Evolutionary conservation across 371 early-diverging fungal species (phyloP).

Genomic region (Lichtheimia hyalospora): DNA sequence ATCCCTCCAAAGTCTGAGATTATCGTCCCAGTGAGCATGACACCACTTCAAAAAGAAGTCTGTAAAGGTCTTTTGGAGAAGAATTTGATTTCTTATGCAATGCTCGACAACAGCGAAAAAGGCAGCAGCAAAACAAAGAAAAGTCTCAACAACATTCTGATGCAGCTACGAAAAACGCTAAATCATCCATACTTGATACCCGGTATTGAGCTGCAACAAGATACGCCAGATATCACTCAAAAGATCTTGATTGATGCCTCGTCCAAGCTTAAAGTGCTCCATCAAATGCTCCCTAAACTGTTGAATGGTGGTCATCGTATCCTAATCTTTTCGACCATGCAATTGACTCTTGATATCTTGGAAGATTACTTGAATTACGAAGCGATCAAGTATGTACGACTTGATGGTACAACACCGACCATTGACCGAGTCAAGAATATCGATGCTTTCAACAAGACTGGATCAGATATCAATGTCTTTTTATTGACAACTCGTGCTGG

Average conservation of each 20-base stretch:
- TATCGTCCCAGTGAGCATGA: constrained; percentile 83
- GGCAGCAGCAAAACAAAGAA: constrained; percentile 20
- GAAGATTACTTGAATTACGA: constrained; percentile 70
- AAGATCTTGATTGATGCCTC: constrained; percentile 61
- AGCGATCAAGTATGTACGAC: constrained; percentile 59
- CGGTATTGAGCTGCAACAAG: constrained; percentile 42
- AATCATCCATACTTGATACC: constrained; percentile 78
- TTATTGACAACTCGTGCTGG: constrained; percentile 89
- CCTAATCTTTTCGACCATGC: constrained; percentile 79
- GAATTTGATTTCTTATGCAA: constrained; percentile 41
- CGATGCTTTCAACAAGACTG: constrained; percentile 79
- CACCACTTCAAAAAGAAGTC: constrained; percentile 74
- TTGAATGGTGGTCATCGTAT: constrained; percentile 61
- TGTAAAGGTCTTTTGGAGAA: constrained; percentile 71
- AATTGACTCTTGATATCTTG: constrained; percentile 57
- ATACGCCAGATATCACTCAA: constrained; percentile 38
- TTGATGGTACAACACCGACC: constrained; percentile 81
- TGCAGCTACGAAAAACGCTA: constrained; percentile 72
- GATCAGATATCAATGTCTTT: constrained; percentile 78
- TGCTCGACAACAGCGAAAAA: constrained; percentile 34
- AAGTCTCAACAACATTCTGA: constrained; percentile 48
- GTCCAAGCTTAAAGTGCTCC: constrained; percentile 70
- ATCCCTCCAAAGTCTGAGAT: constrained; percentile 91
- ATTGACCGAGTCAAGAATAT: constrained; percentile 73
- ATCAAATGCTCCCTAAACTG: constrained; percentile 66